These are phyloP conservation scores for Fusarium buxicola DNA, from an alignment of 2,329 filamentous ascomycete genomes.

Conservation along the genomic window DNA sequence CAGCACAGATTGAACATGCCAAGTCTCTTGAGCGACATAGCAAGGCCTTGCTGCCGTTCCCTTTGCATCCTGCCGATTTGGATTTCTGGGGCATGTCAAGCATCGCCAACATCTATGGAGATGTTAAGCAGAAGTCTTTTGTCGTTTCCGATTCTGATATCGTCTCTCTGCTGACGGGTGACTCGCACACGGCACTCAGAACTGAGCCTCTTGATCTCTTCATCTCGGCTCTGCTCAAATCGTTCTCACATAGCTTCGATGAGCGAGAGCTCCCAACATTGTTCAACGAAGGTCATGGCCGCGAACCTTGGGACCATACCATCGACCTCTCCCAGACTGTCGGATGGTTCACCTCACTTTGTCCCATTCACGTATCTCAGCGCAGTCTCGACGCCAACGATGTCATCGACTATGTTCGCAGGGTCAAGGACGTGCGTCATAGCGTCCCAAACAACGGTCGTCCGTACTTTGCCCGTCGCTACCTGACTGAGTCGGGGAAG, in stretches of 20 bases:
- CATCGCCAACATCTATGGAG: conserved; percentile 18
- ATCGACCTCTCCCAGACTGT: conserved; percentile 55
- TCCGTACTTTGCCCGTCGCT: conserved; percentile 27
- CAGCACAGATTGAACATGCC: conserved; percentile 50
- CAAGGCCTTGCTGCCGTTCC: conserved; percentile 9
- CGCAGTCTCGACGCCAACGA: neutral
- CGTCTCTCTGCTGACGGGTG: conserved; percentile 29
- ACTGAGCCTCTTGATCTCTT: conserved; percentile 56
- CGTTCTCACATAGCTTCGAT: conserved; percentile 51
- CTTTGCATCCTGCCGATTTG: conserved; percentile 10
- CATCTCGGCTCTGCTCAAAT: conserved; percentile 49
- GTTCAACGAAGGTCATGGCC: conserved; percentile 57
- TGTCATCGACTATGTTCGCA: conserved; percentile 15
- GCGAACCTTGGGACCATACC: conserved; percentile 50
- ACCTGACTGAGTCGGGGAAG: conserved; percentile 1
- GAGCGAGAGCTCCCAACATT: conserved; percentile 51
- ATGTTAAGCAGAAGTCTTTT: conserved; percentile 11
- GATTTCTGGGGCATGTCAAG: conserved; percentile 38
- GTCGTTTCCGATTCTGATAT: conserved; percentile 5
- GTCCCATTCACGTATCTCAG: conserved; percentile 45
- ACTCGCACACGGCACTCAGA: conserved; percentile 46
- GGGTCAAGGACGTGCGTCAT: conserved; percentile 24
- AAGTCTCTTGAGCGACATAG: neutral
- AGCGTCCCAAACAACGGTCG: conserved; percentile 26
- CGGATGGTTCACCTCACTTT: conserved; percentile 60